These are phyloP conservation scores for Cymbopogon flexuosus DNA, from an alignment of 202 grass and related monocot genomes.

Conservation along the genomic window DNA sequence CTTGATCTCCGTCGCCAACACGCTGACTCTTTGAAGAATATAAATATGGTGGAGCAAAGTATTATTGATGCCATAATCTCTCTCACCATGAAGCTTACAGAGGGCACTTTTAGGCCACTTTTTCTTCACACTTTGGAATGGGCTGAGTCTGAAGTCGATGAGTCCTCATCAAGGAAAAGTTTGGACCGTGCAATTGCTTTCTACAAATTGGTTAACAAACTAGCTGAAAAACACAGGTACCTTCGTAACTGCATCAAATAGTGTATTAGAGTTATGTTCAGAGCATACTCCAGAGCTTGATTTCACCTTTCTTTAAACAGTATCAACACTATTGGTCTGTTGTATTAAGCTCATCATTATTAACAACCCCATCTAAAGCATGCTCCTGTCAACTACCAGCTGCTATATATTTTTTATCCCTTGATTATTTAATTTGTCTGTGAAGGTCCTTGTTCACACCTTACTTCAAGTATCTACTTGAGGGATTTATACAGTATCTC, in stretches of 20 bases:
- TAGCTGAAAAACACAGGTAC: constrained; percentile 85
- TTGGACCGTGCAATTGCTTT: constrained; percentile 80
- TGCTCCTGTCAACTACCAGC: background rate
- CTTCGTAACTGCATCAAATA: background rate
- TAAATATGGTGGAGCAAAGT: constrained; percentile 67
- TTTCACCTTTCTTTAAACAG: background rate
- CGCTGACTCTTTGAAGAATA: constrained; percentile 56
- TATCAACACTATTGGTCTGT: background rate
- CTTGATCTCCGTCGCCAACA: constrained; percentile 72
- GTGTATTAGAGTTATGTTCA: background rate
- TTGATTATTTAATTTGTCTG: constrained; percentile 18
- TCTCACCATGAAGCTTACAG: constrained; percentile 87
- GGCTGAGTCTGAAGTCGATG: constrained; percentile 71
- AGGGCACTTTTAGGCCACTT: constrained; percentile 88
- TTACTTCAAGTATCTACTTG: constrained; percentile 91
- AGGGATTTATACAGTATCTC: constrained; percentile 64
- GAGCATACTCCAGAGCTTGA: background rate
- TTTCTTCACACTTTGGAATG: constrained; percentile 86
- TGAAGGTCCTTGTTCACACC: constrained; percentile 86
- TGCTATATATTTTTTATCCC: background rate
- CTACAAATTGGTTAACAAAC: constrained; percentile 76
- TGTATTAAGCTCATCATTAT: background rate
- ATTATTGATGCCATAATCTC: constrained; percentile 61
- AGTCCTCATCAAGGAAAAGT: constrained; percentile 46
- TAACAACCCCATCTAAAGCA: constrained; percentile 12